Conservation (phyloP, 768 basidiomycete species). For the Hypsizygus marmoreus region DNA sequence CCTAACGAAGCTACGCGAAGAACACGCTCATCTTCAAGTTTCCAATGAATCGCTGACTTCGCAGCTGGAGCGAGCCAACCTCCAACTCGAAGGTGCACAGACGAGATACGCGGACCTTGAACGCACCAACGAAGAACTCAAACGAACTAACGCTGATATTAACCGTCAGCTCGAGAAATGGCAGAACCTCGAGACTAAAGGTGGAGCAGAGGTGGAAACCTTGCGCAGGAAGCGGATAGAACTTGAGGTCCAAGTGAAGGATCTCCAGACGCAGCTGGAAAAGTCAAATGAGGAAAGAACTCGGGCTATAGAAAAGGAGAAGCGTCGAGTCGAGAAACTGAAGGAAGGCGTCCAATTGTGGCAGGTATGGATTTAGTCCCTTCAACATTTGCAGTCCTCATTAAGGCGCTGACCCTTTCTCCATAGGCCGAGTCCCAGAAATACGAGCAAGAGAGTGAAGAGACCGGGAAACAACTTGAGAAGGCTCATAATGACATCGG, state of each 20-base stretch:
- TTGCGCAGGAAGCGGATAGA: slow-evolving; percentile 55
- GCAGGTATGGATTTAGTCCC: slow-evolving; percentile 37
- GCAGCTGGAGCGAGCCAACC: slow-evolving; percentile 56
- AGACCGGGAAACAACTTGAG: slow-evolving; percentile 32
- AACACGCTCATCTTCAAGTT: slow-evolving; percentile 50
- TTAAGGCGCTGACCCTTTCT: background rate
- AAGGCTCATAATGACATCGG: slow-evolving; percentile 44
- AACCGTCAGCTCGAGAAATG: slow-evolving; percentile 69
- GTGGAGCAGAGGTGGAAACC: slow-evolving; percentile 57
- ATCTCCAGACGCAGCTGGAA: slow-evolving; percentile 41
- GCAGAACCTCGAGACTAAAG: slow-evolving; percentile 67
- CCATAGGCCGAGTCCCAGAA: slow-evolving; percentile 40
- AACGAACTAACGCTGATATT: slow-evolving; percentile 55
- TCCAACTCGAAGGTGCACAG: slow-evolving; percentile 61
- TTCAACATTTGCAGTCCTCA: slow-evolving; percentile 1
- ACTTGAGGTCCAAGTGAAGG: slow-evolving; percentile 55
- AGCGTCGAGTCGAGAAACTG: slow-evolving; percentile 40
- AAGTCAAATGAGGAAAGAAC: slow-evolving; percentile 36
- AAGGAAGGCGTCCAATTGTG: slow-evolving; percentile 44
- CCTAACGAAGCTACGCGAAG: slow-evolving; percentile 45
- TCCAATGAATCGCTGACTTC: slow-evolving; percentile 46
- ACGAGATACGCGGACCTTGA: slow-evolving; percentile 56
- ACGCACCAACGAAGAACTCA: slow-evolving; percentile 56
- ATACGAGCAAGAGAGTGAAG: slow-evolving; percentile 37
- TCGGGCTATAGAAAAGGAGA: slow-evolving; percentile 43